These are phyloP conservation scores for Dactylellina cionopaga DNA, from an alignment of 2,329 filamentous ascomycete species.

Conservation along the genomic window DNA sequence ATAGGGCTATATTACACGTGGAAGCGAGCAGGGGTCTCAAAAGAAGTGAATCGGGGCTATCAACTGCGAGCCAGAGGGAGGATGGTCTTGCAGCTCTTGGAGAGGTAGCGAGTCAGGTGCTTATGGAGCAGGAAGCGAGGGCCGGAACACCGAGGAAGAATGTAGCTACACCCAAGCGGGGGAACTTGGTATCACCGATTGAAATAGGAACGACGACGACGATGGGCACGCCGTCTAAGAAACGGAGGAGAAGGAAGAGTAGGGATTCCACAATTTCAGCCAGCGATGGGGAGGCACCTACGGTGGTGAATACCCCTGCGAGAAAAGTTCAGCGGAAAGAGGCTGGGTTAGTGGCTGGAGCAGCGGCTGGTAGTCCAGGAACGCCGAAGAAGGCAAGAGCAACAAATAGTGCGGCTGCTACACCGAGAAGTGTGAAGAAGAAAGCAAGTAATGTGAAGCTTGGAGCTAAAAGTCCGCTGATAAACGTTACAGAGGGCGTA, in stretches of 20 bases:
- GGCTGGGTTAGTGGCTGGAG: constrained; percentile 16
- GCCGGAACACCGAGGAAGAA: constrained; percentile 31
- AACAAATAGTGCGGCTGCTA: constrained; percentile 34
- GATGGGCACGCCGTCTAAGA: constrained; percentile 43
- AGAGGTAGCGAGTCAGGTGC: constrained; percentile 55
- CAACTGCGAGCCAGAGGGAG: constrained; percentile 45
- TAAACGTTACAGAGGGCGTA: constrained; percentile 1
- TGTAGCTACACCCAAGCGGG: constrained; percentile 10
- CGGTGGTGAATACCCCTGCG: constrained; percentile 50
- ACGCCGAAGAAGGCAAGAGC: constrained; percentile 52
- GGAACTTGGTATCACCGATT: constrained; percentile 53
- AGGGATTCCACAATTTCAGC: constrained; percentile 56
- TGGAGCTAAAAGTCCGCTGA: constrained; percentile 29
- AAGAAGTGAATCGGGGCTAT: constrained; percentile 40
- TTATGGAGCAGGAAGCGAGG: constrained; percentile 54
- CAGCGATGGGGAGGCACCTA: constrained; percentile 52
- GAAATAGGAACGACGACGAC: constrained; percentile 42
- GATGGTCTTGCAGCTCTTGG: constrained; percentile 55
- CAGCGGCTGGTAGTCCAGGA: constrained; percentile 50
- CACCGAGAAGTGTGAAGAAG: constrained; percentile 54
- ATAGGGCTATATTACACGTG: constrained; percentile 32
- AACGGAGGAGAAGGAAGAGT: constrained; percentile 53
- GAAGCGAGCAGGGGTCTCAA: constrained; percentile 43
- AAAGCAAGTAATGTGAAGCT: constrained; percentile 32
- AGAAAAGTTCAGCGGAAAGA: constrained; percentile 53